Evolutionary conservation across 1,284 basidiomycete genomes (phyloP).

Genomic region (Trichosporon sp.): DNA sequence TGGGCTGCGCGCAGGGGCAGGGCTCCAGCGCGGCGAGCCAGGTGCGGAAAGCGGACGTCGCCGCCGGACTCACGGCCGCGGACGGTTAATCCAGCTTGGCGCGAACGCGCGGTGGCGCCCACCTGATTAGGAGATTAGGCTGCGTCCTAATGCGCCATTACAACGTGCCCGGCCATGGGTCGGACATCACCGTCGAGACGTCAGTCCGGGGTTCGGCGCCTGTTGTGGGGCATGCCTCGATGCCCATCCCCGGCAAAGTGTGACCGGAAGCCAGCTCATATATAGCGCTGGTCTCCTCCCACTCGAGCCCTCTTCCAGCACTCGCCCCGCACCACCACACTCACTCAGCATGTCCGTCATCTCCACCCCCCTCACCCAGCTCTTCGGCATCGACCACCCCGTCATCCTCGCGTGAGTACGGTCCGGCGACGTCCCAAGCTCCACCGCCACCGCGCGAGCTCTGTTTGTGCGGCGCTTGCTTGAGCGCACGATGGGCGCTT

Average conservation of each 20-base stretch:
- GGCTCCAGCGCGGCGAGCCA: background rate
- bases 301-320: background rate
- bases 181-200: background rate
- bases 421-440: background rate
- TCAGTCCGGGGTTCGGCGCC: background rate
- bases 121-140: background rate
- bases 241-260: constrained; percentile 2
- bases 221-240: background rate
- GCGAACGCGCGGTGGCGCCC: background rate
- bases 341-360: constrained; percentile 37
- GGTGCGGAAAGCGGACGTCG: background rate
- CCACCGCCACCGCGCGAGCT: constrained; percentile 12
- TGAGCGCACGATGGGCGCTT: background rate
- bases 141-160: background rate
- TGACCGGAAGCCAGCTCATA: background rate
- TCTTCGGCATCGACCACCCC: constrained; percentile 81
- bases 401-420: constrained; percentile 63
- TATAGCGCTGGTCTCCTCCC: background rate
- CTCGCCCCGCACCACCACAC: background rate
- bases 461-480: background rate
- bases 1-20: too few relatives aligned
- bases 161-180: background rate
- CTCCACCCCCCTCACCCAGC: constrained; percentile 68
- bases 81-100: background rate
- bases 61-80: background rate